These are phyloP conservation scores for Apiotrichum montevideense DNA, from an alignment of 1,284 basidiomycete species.

Conservation along the genomic window DNA sequence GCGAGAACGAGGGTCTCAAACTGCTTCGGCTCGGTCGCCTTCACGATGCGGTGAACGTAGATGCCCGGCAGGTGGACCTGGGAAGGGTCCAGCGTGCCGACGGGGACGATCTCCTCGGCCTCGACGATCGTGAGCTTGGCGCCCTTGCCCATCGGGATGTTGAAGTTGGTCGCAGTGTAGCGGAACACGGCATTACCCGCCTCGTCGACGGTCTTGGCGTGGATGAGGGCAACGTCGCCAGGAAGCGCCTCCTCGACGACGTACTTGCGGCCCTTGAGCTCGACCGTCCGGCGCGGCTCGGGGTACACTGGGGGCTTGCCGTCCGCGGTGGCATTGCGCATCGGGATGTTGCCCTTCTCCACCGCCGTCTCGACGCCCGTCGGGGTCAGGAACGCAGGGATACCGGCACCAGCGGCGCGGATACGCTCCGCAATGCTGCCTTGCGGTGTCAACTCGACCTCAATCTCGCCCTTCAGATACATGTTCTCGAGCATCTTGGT, in stretches of 20 bases:
- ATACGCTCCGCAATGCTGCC: conserved; percentile 79
- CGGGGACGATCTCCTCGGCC: conserved; percentile 83
- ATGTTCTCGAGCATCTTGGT: conserved; percentile 49
- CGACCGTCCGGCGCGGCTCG: conserved; percentile 67
- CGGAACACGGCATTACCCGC: conserved; percentile 73
- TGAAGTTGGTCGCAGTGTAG: conserved; percentile 82
- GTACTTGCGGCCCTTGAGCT: conserved; percentile 71
- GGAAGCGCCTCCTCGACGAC: conserved; percentile 76
- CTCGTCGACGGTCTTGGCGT: conserved; percentile 89
- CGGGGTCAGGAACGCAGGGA: conserved; percentile 90
- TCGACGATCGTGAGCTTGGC: conserved; percentile 81
- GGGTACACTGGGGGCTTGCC: conserved; percentile 42
- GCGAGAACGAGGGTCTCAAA: conserved; percentile 71
- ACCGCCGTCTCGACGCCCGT: conserved; percentile 81
- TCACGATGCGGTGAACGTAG: conserved; percentile 76
- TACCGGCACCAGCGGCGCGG: conserved; percentile 83
- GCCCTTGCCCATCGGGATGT: conserved; percentile 75
- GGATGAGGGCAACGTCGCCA: conserved; percentile 78
- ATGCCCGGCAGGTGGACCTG: conserved; percentile 76
- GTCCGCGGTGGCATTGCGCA: conserved; percentile 61
- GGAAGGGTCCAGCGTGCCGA: conserved; percentile 72
- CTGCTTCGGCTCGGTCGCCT: conserved; percentile 63
- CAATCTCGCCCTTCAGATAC: conserved; percentile 72
- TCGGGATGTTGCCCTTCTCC: conserved; percentile 61
- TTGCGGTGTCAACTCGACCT: conserved; percentile 64